Evolutionary conservation across 768 basidiomycete genomes (phyloP), one percentile per base, ranked within the genome.

Genomic region (Phanerodontia chrysosporium): DNA sequence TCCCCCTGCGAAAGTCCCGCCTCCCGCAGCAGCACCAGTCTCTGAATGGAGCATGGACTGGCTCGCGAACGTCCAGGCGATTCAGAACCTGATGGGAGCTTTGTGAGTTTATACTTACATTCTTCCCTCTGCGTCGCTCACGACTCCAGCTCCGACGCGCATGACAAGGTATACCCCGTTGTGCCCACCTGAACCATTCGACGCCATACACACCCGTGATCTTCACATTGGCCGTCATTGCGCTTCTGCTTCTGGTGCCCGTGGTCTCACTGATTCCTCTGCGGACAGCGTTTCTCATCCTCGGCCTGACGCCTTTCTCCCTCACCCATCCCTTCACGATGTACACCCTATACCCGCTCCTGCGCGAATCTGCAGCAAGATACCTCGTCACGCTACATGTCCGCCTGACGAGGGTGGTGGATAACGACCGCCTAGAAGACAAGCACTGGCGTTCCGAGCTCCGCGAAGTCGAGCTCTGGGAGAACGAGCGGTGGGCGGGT

Each of bases 61-160:
- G 86, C 87, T 89, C 60, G 87, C 89, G 16, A 96, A 95, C 62
- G 74, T 95, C 2, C 92, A 95, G 72, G 92, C 80, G 1, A 89
- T 95, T 28, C 94, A 95, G 69, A 95, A 95, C 64, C 80, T 95
- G 29, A 95, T 95, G 92, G 92, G 92, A 6, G 74, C 81, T 7
- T 74, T 86, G 90, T 93, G 72, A 63, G 45, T 55, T 24, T 51
- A 35, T 27, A 13, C 18, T 9, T 45, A 27, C 6, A n/a, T 27
- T 25, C n/a, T 25, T 3, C 48, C 36, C 58, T 24, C 18, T 32
- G 58, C 36, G 18, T 51, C 14, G 12, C 35, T 24, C 28, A 30
- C 24, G 29, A 12, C 14, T 2, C 3, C 55, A 91, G 89, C 2
- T 80, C 88, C 8, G 91, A 92, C 63, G 65, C 72, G 0, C 75